A percentile compares a stretch with the other conserved stretches of the same genome.
Conservation (phyloP, 176 grass and related monocot genomes). For the Phoenix roebelenii region DNA sequence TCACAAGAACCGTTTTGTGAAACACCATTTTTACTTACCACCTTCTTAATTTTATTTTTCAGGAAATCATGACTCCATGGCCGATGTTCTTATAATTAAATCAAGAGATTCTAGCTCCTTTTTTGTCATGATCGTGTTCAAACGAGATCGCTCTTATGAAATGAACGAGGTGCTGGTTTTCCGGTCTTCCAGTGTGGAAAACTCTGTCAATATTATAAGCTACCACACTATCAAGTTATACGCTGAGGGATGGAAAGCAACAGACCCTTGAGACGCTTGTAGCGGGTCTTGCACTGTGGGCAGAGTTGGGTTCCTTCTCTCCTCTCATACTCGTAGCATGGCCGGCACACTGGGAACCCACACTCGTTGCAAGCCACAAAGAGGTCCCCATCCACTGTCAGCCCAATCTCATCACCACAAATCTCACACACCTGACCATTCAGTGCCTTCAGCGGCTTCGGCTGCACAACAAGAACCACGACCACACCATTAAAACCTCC, state of each 20-base stretch:
- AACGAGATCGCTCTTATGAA: too few relatives aligned
- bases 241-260: background rate
- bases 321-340: conserved; percentile 97
- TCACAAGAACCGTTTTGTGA: too few relatives aligned
- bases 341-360: conserved; percentile 92
- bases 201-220: too few relatives aligned
- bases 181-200: too few relatives aligned
- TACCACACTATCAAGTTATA: too few relatives aligned
- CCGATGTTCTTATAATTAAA: too few relatives aligned
- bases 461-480: conserved; percentile 5
- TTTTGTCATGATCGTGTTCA: too few relatives aligned
- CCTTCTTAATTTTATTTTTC: too few relatives aligned
- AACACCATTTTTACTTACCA: too few relatives aligned
- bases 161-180: too few relatives aligned
- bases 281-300: conserved; percentile 96
- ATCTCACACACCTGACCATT: conserved; percentile 99
- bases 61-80: too few relatives aligned
- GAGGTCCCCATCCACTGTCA: conserved; percentile 74
- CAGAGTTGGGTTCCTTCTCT: conserved; percentile 93
- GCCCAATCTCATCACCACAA: conserved; percentile 77
- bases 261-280: conserved; percentile 92
- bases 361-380: conserved; percentile 99
- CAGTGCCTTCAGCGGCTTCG: conserved; percentile 56
- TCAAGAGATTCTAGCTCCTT: too few relatives aligned
- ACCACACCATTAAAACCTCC: background rate